A percentile compares a stretch with the other conserved stretches of the same genome.
phyloP scores from a whole-genome alignment of 352 stramenopile genomes.

The Phytophthora citrophthora region DNA sequence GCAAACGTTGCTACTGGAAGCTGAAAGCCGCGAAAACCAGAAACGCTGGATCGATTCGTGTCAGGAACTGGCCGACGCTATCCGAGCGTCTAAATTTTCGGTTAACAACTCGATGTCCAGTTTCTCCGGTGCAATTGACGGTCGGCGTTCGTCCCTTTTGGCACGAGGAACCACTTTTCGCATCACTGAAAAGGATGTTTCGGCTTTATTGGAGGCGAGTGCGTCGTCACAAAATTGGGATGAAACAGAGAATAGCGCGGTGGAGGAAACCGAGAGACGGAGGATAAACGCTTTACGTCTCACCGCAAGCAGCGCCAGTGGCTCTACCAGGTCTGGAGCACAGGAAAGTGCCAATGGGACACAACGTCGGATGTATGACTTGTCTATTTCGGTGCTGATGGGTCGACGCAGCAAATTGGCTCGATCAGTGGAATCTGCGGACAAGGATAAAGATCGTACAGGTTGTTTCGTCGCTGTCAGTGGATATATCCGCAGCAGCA shows the following conservation, averaged over 20 bases:
- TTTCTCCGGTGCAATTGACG: slow-evolving; percentile 18
- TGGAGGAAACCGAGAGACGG: slow-evolving; percentile 24
- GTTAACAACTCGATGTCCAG: slow-evolving; percentile 46
- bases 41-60: slow-evolving; percentile 74
- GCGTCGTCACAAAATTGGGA: slow-evolving; percentile 27
- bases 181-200: slow-evolving; percentile 18
- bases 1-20: slow-evolving; percentile 68
- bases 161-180: slow-evolving; percentile 10
- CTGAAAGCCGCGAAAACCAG: slow-evolving; percentile 68
- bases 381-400: slow-evolving; percentile 69
- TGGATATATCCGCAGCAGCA: slow-evolving; percentile 50
- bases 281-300: slow-evolving; percentile 10
- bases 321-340: slow-evolving; percentile 19
- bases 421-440: slow-evolving; percentile 36
- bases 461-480: slow-evolving; percentile 64
- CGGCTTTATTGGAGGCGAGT: slow-evolving; percentile 25
- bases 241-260: slow-evolving; percentile 26
- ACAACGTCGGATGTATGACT: slow-evolving; percentile 36
- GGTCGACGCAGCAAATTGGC: slow-evolving; percentile 59
- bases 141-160: slow-evolving; percentile 26
- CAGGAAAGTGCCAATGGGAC: slow-evolving; percentile 7
- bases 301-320: slow-evolving; percentile 30
- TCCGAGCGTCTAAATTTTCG: slow-evolving; percentile 70
- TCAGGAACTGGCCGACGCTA: slow-evolving; percentile 67
- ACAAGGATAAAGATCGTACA: slow-evolving; percentile 60